Evolutionary conservation across 1,284 basidiomycete genomes (phyloP), one percentile per base, ranked within the genome.

Genomic region (Amylostereum areolatum): DNA sequence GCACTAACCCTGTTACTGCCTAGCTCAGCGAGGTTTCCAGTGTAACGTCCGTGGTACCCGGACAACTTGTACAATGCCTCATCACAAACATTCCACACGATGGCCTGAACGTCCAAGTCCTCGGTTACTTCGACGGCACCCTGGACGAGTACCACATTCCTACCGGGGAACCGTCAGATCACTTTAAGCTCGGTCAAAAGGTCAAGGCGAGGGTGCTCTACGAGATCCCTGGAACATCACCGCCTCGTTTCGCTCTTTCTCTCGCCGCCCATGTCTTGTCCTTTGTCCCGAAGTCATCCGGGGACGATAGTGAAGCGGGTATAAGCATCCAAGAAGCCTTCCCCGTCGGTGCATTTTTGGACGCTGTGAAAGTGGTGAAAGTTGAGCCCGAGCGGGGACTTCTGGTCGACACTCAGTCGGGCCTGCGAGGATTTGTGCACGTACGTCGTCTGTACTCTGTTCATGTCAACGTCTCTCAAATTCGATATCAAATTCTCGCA

Each of bases 41-140:
- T 52, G 83, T 90, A 52, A 78, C 81, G 10, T 94, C 92, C 3
- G 67, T 99, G 43, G 76, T 98, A 39, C 96, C 97, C 3, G 94
- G 95, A 6, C 75, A 80, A 28, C 77, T 95, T 9, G 91, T 96
- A n/a, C 84, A 88, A 63, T 84, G 80, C 12, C 75, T 97, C 31
- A 76, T 99, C 51, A 97, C 93, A 3, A 81, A 84, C 6, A 77
- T 89, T n/a, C 73, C 85, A 35, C 75, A 86, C 12, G 76, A 74
- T 24, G 97, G 97, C 27, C 72, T 99, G 46, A 91, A 91, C 61
- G 74, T 99, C 44, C 94, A 96, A 68, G 76, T 98, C 24, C 79
- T 95, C 31, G 96, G 95, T 2, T 96, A 92, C 68, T 98, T 95
- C 66, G 87, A 93, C 45, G 96, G 92, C 30, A 96, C 93, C 0